phyloP scores from a whole-genome alignment of 495 filamentous ascomycete genomes.

The Tricharina praecox region DNA sequence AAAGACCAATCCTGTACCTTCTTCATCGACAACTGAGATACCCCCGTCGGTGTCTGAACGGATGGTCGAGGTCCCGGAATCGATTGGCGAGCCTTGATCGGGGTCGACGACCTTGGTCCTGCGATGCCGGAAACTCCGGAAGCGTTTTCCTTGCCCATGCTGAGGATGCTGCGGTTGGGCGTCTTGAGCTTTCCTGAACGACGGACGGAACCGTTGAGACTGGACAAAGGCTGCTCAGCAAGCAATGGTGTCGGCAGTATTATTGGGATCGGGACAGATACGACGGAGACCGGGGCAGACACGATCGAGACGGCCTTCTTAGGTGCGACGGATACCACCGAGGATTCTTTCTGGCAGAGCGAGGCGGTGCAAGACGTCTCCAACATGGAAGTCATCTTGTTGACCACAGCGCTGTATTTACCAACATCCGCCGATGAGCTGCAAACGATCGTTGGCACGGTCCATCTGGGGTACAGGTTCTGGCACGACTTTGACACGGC shows the following conservation, averaged over 20 bases:
- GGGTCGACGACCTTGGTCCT: too few species aligned
- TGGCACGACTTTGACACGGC: constrained; percentile 18
- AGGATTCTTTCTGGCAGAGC: neutral
- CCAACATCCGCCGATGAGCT: constrained; percentile 12
- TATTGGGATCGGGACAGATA: too few species aligned
- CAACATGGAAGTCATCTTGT: constrained; percentile 21
- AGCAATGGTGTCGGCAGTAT: neutral
- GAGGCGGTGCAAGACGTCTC: constrained; percentile 17
- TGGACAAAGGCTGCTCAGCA: neutral
- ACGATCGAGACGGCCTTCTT: too few species aligned
- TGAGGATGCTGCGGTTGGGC: neutral
- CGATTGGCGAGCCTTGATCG: neutral
- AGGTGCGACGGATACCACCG: too few species aligned
- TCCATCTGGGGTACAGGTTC: constrained; percentile 22
- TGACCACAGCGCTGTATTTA: constrained; percentile 17
- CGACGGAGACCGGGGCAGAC: too few species aligned
- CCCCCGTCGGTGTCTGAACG: neutral
- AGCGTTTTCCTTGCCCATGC: neutral
- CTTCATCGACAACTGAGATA: neutral
- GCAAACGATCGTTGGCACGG: constrained; percentile 22
- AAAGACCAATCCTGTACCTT: neutral
- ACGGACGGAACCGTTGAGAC: neutral
- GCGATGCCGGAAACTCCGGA: neutral
- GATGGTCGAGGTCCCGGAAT: neutral
- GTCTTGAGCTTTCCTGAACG: neutral